Evolutionary conservation across 2,329 filamentous ascomycete species (phyloP), one percentile per base, ranked within the genome.

Genomic region (Xylogone sp.): DNA sequence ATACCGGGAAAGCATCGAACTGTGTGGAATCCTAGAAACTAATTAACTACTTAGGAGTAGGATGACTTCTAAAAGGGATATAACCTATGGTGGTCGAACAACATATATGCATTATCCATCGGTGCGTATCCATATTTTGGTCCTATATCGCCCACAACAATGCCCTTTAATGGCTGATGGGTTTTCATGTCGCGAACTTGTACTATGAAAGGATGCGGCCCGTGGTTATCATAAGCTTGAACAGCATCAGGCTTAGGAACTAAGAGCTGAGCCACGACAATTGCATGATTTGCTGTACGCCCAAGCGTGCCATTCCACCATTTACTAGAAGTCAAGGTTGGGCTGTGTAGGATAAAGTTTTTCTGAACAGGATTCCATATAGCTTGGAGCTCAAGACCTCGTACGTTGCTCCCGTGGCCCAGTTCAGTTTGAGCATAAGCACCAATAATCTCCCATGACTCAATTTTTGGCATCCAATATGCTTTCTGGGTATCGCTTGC

Each of bases 281-380:
- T 77, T 22, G 76, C 72, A 67, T 79, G 75, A 50, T 76, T 78
- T n/a, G 76, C 76, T n/a, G 74, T 77, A 21, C 75, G 66, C 2
- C 76, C 76, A 65, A 79, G 69, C 1, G 71, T 70, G 1, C 76
- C 76, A 60, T 79, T 78, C 76, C 76, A 79, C 75, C 75, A 79
- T 62, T 79, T 79, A 57, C 72, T 77, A 2, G 76, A 72, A 1
- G 76, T 78, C 19, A 79, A 60, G 21, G 72, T 73, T 10, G 76
- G 76, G 54, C 75, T 78, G 60, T 78, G 75, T 13, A 79, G 66
- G 27, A 74, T 65, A 52, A 79, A 79, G 29, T 75, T 69, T 53
- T 73, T 72, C 5, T 64, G 65, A 21, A 65, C 58, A 1, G 65
- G 65, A 56, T 77, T 71, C 72, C 74, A 79, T 27, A 64, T 71